Conservation (phyloP, 768 basidiomycete genomes). For the Leccinum uliginosum region DNA sequence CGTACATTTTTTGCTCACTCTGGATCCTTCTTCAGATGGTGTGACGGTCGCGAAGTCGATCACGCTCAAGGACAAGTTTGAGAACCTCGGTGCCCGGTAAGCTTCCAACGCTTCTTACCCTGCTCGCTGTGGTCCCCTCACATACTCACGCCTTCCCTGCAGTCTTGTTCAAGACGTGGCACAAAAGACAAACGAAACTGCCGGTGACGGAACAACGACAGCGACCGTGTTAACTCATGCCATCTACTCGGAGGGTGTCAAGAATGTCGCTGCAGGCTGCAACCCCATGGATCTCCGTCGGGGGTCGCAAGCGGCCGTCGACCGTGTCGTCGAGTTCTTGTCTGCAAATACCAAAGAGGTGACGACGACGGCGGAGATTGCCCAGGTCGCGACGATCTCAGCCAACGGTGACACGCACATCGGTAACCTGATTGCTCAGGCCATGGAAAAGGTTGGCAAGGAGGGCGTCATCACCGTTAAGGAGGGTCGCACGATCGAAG, state of each 20-base stretch:
- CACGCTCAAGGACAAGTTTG: conserved; percentile 93
- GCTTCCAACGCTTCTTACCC: conserved; percentile 21
- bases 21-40: conserved; percentile 61
- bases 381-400: conserved; percentile 97
- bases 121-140: not conserved
- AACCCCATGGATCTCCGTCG: conserved; percentile 99
- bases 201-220: conserved; percentile 97
- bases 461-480: conserved; percentile 99
- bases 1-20: not conserved
- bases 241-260: conserved; percentile 98
- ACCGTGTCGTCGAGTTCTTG: conserved; percentile 90
- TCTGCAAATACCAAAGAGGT: conserved; percentile 86
- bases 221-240: conserved; percentile 96
- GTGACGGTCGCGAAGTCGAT: conserved; percentile 97
- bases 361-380: conserved; percentile 96
- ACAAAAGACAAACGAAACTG: conserved; percentile 93
- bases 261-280: conserved; percentile 98
- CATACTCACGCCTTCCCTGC: conserved; percentile 3
- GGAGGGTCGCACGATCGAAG: conserved; percentile 96
- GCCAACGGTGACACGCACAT: conserved; percentile 81
- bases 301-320: conserved; percentile 95
- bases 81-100: conserved; percentile 96
- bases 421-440: conserved; percentile 92
- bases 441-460: conserved; percentile 99
- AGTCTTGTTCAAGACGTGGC: conserved; percentile 96